phyloP scores from a whole-genome alignment of 495 filamentous ascomycete genomes.

The Wilcoxina mikolae region DNA sequence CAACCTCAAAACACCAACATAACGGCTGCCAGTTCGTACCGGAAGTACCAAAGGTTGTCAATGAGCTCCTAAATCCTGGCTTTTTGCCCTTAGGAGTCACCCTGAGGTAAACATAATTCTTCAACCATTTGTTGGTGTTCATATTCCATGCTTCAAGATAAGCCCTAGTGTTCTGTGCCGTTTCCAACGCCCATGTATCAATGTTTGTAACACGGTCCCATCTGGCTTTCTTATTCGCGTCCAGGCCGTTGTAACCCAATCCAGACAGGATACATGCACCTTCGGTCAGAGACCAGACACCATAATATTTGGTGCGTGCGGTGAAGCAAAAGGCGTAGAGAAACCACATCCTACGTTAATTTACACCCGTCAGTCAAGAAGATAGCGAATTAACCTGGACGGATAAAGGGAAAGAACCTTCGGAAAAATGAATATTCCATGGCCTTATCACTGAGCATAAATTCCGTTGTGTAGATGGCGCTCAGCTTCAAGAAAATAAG shows the following conservation, averaged over 20 bases:
- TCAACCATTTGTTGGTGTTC: constrained; percentile 94
- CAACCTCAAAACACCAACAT: not conserved
- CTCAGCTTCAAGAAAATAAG: constrained; percentile 60
- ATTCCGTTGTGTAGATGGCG: constrained; percentile 45
- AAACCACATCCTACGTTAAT: constrained; percentile 39
- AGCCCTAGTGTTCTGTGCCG: constrained; percentile 75
- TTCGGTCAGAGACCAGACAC: constrained; percentile 84
- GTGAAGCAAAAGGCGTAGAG: constrained; percentile 72
- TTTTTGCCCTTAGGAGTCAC: constrained; percentile 94
- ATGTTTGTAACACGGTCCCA: constrained; percentile 88
- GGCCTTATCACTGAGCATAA: constrained; percentile 47
- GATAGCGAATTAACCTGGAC: not conserved
- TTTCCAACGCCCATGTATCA: constrained; percentile 64
- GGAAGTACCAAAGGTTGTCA: constrained; percentile 77
- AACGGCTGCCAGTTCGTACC: not conserved
- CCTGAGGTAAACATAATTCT: constrained; percentile 88
- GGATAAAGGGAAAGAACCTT: constrained; percentile 34
- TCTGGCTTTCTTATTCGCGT: constrained; percentile 61
- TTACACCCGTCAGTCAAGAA: too few relatives aligned
- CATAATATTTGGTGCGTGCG: constrained; percentile 82
- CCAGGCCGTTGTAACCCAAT: constrained; percentile 85
- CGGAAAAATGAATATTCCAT: constrained; percentile 51
- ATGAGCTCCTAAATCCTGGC: constrained; percentile 82
- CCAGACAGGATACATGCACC: constrained; percentile 89
- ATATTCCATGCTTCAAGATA: constrained; percentile 93